Evolutionary conservation across 306 rosid species (phyloP).

Genomic region (Acacia crassicarpa): DNA sequence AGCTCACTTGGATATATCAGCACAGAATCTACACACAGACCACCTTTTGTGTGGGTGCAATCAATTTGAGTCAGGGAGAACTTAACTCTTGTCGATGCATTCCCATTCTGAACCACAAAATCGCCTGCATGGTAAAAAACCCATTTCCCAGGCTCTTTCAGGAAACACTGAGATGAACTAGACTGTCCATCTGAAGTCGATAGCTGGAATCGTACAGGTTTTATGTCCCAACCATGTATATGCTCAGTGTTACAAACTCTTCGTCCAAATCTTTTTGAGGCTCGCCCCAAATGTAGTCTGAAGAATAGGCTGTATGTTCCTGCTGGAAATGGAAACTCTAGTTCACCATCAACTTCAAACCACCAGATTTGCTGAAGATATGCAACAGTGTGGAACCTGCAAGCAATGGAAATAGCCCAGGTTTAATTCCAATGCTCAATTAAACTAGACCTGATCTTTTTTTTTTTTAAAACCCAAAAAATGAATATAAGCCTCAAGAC

Average conservation of each 20-base stretch:
- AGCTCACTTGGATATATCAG: slow-evolving; percentile 62
- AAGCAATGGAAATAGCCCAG: slow-evolving; percentile 15
- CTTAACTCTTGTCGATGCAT: slow-evolving; percentile 59
- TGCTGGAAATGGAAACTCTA: slow-evolving; percentile 86
- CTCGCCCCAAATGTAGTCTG: slow-evolving; percentile 69
- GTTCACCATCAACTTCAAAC: slow-evolving; percentile 96
- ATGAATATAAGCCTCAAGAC: neutral
- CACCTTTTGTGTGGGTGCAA: slow-evolving; percentile 97
- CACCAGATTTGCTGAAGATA: slow-evolving; percentile 98
- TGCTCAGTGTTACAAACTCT: slow-evolving; percentile 67
- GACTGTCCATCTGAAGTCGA: slow-evolving; percentile 85
- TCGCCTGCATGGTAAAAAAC: slow-evolving; percentile 71
- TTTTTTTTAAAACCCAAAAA: neutral
- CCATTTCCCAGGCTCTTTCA: slow-evolving; percentile 80
- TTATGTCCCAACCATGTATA: slow-evolving; percentile 92
- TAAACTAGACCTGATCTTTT: neutral
- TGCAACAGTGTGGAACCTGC: slow-evolving; percentile 69
- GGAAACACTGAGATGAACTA: slow-evolving; percentile 60
- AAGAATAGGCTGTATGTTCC: slow-evolving; percentile 84
- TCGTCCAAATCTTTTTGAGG: slow-evolving; percentile 77
- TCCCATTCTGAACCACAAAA: slow-evolving; percentile 65
- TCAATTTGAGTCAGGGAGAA: slow-evolving; percentile 97
- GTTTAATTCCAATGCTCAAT: slow-evolving; percentile 23
- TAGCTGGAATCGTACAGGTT: slow-evolving; percentile 83
- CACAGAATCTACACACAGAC: slow-evolving; percentile 90